Base-by-base conservation (phyloP, 805 yeast genomes). In the Saccharomyces mikatae region DNA sequence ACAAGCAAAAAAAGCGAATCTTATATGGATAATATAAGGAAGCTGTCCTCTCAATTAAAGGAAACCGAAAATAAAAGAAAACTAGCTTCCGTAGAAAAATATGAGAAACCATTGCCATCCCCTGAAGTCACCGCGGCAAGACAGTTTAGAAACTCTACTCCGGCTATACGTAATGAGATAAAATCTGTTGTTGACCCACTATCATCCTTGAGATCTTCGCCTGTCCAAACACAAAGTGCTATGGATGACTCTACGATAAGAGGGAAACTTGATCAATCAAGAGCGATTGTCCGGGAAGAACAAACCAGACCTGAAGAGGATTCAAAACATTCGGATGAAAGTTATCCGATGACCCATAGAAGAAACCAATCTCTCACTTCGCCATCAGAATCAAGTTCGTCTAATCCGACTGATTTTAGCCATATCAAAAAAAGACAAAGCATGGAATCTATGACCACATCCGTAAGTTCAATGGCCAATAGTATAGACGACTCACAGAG, bases 341-440 rank as follows among this genome's bases (percentile, higher is more conserved):
- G 26, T 4, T 17, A 9, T 17, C 3, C 10, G 30, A 24, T 17
- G 29, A 29, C 21, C 6, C 26, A 21, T n/a, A 27, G 22, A 13
- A 24, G 51, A 4, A 51, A 54, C n/a, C 48, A 52, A 31, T 54
- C 58, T 1, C 50, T 56, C 17, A 58, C 61, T 4, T 61, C 69
- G 9, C 58, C 69, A 13, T 59, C 66, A 9, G 63, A 60, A 22
- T 58, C 66, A 4, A 36, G 44, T 17, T 64, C 69, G 14, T 68
- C 71, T 6, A 63, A 63, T 30, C 69, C 71, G 28, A 69, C 71
- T 0, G 72, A 69, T 54, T 68, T 68, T 52, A 65, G 68, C 0
- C 65, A 65, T 50, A 55, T 60, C 6, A 65, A 59, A 49, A 65
- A 63, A 36, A 60, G 62, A 13, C 57, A 61, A 30, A 68, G 71